A percentile compares a stretch with the other conserved stretches of the same genome.
These are phyloP conservation scores for Sonneratia caseolaris DNA, from an alignment of 345 rosid species.

Conservation along the genomic window DNA sequence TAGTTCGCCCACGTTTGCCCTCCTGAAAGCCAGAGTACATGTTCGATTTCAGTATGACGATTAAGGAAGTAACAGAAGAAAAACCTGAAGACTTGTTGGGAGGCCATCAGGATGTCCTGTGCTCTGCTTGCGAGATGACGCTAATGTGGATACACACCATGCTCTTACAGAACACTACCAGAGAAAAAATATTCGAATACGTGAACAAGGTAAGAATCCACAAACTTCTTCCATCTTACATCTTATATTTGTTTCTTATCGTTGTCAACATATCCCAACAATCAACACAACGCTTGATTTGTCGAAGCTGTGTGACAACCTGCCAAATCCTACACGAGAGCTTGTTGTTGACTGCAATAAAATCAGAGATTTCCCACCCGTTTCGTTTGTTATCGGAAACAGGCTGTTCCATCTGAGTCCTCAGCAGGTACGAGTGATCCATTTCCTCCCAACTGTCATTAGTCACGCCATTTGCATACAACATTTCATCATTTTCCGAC, in stretches of 20 bases:
- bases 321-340: conserved; percentile 39
- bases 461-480: background rate
- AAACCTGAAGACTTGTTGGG: conserved; percentile 5
- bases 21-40: background rate
- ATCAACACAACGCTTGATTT: background rate
- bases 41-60: conserved; percentile 14
- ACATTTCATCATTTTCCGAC: background rate
- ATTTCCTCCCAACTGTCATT: background rate
- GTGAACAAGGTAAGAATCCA: conserved; percentile 26
- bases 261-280: background rate
- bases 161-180: conserved; percentile 38
- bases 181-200: conserved; percentile 29
- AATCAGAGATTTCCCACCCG: conserved; percentile 26
- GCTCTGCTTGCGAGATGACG: conserved; percentile 43
- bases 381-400: conserved; percentile 42
- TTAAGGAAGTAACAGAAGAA: conserved; percentile 22
- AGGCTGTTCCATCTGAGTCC: conserved; percentile 37
- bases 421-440: conserved; percentile 24
- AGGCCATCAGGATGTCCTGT: conserved; percentile 15
- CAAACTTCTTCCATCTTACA: background rate
- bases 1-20: background rate
- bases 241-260: background rate
- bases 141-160: conserved; percentile 43
- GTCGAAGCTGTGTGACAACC: conserved; percentile 35
- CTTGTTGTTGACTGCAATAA: conserved; percentile 34